Conservation (phyloP, 108 stramenopile genomes). For the Chaetoceros tenuissimus region DNA sequence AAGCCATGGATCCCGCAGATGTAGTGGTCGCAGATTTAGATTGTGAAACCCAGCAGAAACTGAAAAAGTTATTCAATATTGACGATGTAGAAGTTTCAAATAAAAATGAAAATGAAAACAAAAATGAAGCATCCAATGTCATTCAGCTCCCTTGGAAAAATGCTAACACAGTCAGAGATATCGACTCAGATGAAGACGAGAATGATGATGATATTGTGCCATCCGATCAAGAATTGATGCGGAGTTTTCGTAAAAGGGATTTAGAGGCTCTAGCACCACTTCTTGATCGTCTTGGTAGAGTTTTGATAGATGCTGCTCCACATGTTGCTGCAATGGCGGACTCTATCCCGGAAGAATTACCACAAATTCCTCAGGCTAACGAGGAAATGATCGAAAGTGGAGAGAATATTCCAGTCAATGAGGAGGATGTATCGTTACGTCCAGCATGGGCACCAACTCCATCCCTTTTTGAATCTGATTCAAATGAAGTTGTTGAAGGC, state of each 20-base stretch:
- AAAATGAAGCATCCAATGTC: neutral
- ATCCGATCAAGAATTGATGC: neutral
- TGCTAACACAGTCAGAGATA: neutral
- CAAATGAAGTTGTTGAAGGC: neutral
- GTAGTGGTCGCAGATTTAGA: neutral
- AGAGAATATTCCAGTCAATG: neutral
- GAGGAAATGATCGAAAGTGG: neutral
- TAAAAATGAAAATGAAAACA: neutral
- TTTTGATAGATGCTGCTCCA: constrained; percentile 72
- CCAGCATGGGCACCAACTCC: neutral
- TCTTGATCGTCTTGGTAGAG: constrained; percentile 78
- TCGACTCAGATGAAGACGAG: constrained; percentile 3
- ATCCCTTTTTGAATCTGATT: neutral
- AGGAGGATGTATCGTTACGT: neutral
- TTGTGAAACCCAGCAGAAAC: neutral
- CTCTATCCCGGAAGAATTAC: constrained; percentile 21
- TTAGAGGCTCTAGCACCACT: constrained; percentile 59
- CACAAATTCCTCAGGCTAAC: neutral
- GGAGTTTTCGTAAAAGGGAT: constrained; percentile 14
- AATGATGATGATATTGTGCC: neutral
- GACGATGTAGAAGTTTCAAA: neutral
- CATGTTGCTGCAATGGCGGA: constrained; percentile 72
- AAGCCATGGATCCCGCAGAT: neutral
- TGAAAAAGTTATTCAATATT: neutral
- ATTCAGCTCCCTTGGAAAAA: neutral